Conservation (phyloP, 139 green algal species). For the Astrephomene gubernaculifera region DNA sequence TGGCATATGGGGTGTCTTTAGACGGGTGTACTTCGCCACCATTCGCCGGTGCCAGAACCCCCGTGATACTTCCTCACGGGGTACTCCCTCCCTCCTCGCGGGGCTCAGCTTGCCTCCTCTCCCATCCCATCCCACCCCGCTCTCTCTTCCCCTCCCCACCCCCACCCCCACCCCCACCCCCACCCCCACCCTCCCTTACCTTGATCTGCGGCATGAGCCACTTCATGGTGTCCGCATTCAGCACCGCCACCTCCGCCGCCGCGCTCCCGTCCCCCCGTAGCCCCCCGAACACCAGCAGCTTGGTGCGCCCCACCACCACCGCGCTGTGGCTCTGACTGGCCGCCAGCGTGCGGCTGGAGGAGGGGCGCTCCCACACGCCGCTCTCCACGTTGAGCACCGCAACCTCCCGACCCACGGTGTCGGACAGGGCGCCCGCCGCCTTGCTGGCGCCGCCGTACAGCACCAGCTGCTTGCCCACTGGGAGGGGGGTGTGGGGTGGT, state of each 20-base stretch:
- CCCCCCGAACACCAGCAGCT: constrained; percentile 59
- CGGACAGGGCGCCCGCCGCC: constrained; percentile 27
- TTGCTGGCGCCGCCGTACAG: constrained; percentile 62
- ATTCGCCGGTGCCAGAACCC: no score
- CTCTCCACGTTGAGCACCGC: constrained; percentile 64
- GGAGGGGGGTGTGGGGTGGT: background rate
- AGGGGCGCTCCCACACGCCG: constrained; percentile 62
- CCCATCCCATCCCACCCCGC: background rate
- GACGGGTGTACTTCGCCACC: no score
- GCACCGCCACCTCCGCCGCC: constrained; percentile 34
- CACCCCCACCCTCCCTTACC: background rate
- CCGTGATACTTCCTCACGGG: no score
- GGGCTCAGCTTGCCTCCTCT: no score
- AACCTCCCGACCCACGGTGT: constrained; percentile 57
- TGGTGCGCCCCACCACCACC: constrained; percentile 61
- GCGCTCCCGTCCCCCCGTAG: constrained; percentile 28
- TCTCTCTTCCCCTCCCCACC: background rate
- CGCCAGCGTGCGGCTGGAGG: constrained; percentile 32
- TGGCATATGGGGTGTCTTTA: no score
- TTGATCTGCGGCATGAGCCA: constrained; percentile 56
- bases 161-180: background rate
- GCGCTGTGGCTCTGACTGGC: constrained; percentile 26
- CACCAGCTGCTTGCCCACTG: constrained; percentile 72
- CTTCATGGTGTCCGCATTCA: constrained; percentile 64
- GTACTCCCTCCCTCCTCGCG: no score